Evolutionary conservation across 345 rosid species (phyloP), one percentile per base, ranked within the genome.

Genomic region (Lumnitzera racemosa): DNA sequence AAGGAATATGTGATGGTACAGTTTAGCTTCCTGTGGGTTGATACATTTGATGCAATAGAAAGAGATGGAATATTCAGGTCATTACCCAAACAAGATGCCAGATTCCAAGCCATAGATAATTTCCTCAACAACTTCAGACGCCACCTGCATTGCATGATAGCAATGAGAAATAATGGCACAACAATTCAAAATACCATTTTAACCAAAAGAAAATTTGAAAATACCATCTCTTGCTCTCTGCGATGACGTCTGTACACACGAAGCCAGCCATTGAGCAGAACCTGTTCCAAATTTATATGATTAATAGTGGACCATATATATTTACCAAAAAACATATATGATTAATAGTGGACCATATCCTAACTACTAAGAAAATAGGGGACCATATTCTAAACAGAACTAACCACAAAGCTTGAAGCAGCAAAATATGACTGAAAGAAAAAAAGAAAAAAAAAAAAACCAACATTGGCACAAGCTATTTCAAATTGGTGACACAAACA

Each of bases 101-200:
- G 97, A 94, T 76, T 94, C 97, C 83, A 90, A 69, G 67, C 99
- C 97, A 65, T 82, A 90, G 63, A 94, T 94, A 57, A 94, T 94
- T 78, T 94, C 99, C 78, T 94, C 99, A 75, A 88, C 90, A 54
- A 94, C 97, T 80, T 94, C 99, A 81, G 79, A 86, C 62, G 86
- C 96, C 78, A 77, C 70, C 99, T 90, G 82, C 73, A 74, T 52
- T 55, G 58, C 56, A 79, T 57, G 8, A 51, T 53, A 51, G 31
- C 49, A 46, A 70, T 15, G 13, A 49, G 66, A 48, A 7, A 20
- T 49, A 2, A 16, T 53, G 47, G 25, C 57, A 2, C 57, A 16
- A 29, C 57, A 46, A 36, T 51, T 61, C 64, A 3, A 55, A 20
- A 73, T 17, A 29, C 47, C 67, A 11, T 20, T 11, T 29, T 57